Percentiles rank a stretch among this genome's conserved stretches.
Conservation (phyloP, 2,329 filamentous ascomycete species). For the Hortaea sp. region DNA sequence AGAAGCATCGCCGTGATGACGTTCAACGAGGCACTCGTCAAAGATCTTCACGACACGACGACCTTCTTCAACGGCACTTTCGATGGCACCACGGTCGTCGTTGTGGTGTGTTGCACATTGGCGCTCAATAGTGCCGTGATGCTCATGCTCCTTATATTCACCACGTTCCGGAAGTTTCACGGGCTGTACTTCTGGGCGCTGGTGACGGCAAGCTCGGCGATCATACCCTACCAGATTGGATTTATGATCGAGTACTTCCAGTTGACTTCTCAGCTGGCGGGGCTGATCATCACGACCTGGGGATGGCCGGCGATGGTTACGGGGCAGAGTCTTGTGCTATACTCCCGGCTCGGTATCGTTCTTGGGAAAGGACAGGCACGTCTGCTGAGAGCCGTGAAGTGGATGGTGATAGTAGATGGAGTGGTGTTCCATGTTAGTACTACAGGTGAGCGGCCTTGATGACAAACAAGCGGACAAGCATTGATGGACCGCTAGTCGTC, state of each 20-base stretch:
- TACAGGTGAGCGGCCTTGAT: conserved; percentile 15
- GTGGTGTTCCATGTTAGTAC: conserved; percentile 43
- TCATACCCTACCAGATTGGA: conserved; percentile 36
- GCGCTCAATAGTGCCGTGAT: conserved; percentile 33
- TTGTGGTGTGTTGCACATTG: conserved; percentile 8
- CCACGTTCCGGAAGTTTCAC: conserved; percentile 33
- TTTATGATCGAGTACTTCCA: conserved; percentile 8
- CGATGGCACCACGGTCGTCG: conserved; percentile 4
- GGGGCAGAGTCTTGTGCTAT: conserved; percentile 51
- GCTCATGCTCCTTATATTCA: conserved; percentile 34
- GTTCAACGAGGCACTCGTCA: not conserved
- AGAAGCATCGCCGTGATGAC: not conserved
- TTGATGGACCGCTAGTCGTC: not conserved
- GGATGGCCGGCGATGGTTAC: conserved; percentile 49
- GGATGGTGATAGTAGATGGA: conserved; percentile 47
- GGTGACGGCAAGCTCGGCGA: conserved; percentile 31
- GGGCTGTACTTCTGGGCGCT: conserved; percentile 42
- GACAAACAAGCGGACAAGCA: not conserved
- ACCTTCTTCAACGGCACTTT: conserved; percentile 7
- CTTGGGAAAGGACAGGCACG: conserved; percentile 30
- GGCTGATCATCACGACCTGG: conserved; percentile 23
- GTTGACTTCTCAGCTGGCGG: conserved; percentile 3
- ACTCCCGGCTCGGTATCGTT: conserved; percentile 51
- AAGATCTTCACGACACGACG: conserved; percentile 5
- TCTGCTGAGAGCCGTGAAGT: conserved; percentile 39